A percentile compares a stretch with the other conserved stretches of the same genome.
Conservation (phyloP, 768 basidiomycete genomes). For the Trametes meyenii region DNA sequence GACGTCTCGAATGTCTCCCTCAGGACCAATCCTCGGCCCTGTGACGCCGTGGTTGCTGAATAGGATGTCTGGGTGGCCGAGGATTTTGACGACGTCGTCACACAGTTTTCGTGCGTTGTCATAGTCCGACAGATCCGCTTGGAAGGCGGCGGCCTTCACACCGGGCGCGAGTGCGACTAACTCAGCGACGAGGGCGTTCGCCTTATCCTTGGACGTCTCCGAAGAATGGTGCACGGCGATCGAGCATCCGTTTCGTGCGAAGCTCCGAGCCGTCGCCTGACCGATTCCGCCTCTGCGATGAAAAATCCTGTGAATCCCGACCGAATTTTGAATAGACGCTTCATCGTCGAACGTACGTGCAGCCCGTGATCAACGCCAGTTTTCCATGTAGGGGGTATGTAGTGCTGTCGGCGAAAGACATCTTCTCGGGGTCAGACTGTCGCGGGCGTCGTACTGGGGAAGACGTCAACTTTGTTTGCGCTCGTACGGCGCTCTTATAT, state of each 20-base stretch:
- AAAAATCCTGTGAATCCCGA: neutral
- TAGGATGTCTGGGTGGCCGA: slow-evolving; percentile 54
- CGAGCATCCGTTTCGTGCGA: slow-evolving; percentile 45
- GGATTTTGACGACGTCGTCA: slow-evolving; percentile 42
- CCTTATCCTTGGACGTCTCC: slow-evolving; percentile 38
- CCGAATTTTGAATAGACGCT: neutral
- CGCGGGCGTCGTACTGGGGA: too few species aligned
- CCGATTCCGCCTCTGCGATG: slow-evolving; percentile 55
- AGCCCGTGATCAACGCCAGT: slow-evolving; percentile 41
- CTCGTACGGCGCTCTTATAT: neutral
- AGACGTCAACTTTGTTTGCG: too few species aligned
- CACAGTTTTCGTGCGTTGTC: slow-evolving; percentile 48
- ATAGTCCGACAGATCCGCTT: slow-evolving; percentile 52
- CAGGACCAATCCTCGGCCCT: slow-evolving; percentile 44
- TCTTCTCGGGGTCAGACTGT: neutral
- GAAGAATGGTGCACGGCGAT: slow-evolving; percentile 56
- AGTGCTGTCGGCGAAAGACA: neutral
- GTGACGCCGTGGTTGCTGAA: slow-evolving; percentile 55
- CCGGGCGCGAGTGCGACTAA: slow-evolving; percentile 34
- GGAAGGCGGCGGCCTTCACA: slow-evolving; percentile 46
- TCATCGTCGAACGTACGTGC: slow-evolving; percentile 35
- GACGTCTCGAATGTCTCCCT: slow-evolving; percentile 49
- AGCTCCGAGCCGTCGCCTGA: slow-evolving; percentile 47
- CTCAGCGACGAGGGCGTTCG: slow-evolving; percentile 43
- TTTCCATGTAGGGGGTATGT: slow-evolving; percentile 33